phyloP scores from a whole-genome alignment of 2,329 filamentous ascomycete species.

The Fusarium ambrosium region DNA sequence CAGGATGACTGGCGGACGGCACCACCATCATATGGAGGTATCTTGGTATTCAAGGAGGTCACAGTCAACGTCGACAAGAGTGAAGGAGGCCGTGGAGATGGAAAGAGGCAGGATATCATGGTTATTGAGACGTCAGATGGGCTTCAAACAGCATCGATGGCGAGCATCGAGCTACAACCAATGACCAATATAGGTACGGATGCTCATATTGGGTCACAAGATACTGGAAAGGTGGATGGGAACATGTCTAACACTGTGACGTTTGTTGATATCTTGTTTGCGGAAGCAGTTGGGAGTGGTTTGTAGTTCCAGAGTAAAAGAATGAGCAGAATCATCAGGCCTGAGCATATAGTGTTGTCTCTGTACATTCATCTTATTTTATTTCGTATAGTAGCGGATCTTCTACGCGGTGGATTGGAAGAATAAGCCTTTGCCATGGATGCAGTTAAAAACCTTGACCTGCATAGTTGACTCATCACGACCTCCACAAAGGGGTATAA shows the following conservation, averaged over 20 bases:
- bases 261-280: slow-evolving; percentile 35
- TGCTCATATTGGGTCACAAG: slow-evolving; percentile 21
- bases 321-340: background rate
- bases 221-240: slow-evolving; percentile 10
- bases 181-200: slow-evolving; percentile 14
- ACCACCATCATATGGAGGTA: slow-evolving; percentile 59
- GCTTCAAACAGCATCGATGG: background rate
- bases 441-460: background rate
- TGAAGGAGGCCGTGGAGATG: slow-evolving; percentile 7
- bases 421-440: background rate
- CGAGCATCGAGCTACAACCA: slow-evolving; percentile 18
- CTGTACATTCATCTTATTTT: too few species aligned
- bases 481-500: background rate
- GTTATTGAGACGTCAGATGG: background rate
- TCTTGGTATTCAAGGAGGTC: slow-evolving; percentile 72
- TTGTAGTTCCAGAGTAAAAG: background rate
- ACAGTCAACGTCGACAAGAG: slow-evolving; percentile 59
- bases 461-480: slow-evolving; percentile 5
- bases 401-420: background rate
- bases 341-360: too few species aligned
- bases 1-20: slow-evolving; percentile 40
- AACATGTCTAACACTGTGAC: slow-evolving; percentile 17
- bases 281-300: slow-evolving; percentile 27
- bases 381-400: too few species aligned
- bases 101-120: background rate